phyloP scores from a whole-genome alignment of 139 green algal species.

The Chlorella sp. region DNA sequence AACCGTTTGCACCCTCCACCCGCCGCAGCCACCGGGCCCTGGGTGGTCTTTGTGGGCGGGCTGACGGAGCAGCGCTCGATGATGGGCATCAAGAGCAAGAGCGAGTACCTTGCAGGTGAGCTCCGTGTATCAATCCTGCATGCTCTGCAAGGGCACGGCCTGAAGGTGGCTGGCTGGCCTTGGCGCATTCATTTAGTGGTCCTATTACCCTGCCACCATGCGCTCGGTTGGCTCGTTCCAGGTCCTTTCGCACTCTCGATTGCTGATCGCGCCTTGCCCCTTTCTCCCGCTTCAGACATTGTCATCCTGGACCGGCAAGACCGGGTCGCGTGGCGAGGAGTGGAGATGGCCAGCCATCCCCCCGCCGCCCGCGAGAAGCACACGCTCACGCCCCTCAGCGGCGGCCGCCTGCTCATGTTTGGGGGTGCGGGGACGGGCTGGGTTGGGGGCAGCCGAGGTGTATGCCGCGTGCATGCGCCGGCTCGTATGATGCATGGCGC shows the following conservation, averaged over 20 bases:
- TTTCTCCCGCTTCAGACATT: constrained; percentile 26
- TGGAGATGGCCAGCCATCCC: constrained; percentile 7
- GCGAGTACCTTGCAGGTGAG: constrained; percentile 35
- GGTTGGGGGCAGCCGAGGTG: no score
- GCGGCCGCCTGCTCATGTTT: constrained; percentile 68
- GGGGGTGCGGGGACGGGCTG: constrained; percentile 63
- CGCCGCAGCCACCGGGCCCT: not conserved
- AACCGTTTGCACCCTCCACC: not conserved
- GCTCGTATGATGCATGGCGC: no score
- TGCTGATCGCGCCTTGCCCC: not conserved
- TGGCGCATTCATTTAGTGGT: no score
- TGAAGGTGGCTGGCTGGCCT: no score
- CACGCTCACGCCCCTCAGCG: constrained; percentile 58
- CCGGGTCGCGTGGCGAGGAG: constrained; percentile 12
- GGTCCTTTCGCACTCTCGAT: no score
- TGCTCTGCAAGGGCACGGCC: no score
- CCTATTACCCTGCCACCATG: no score
- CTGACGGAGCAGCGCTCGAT: constrained; percentile 36
- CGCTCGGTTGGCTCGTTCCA: no score
- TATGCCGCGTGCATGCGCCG: no score
- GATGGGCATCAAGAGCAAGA: constrained; percentile 42
- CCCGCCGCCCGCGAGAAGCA: constrained; percentile 74
- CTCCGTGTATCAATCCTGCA: no score
- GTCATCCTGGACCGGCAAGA: constrained; percentile 33
- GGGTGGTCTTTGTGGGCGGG: constrained; percentile 36